Evolutionary conservation across 208 protist species (phyloP), one percentile per base, ranked within the genome.

Genomic region (Endotrypanum monterogeii): DNA sequence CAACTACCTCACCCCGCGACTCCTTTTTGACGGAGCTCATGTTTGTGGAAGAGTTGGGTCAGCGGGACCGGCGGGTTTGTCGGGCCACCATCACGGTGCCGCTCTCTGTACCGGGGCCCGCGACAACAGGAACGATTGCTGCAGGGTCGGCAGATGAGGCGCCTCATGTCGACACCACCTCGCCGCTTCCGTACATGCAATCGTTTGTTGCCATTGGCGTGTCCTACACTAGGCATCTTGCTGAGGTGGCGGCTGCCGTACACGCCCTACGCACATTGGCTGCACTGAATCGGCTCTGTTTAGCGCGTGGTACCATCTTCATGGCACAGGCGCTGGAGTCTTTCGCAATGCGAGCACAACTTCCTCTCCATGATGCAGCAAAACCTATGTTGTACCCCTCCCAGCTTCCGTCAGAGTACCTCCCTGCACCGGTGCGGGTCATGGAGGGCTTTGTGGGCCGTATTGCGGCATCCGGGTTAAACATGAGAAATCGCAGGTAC

Each of bases 181-280:
- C 68, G 6, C 69, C 65, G 44, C 69, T 80, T 20, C 55, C 70
- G 11, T 80, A 72, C 70, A 74, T 54, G 23, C 51, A 70, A 54
- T 79, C 71, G 8, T 92, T 97, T 85, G 86, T 95, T 41, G 91
- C 91, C 12, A 88, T 97, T 30, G 93, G 93, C 41, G 85, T 95
- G 51, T 82, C 81, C 6, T 79, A 80, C 46, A 86, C 83, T n/a
- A 46, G 52, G 25, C 67, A 76, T 14, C 80, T 84, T 35, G 89
- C 91, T 11, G 80, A 94, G 76, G 70, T 80, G 18, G 83, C 89
- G 7, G 91, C 93, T 28, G 83, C 90, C 2, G 89, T 92, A 82
- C 91, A 97, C 74, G 93, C 91, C 28, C 68, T 95, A 46, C 73
- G 73, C 39, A 80, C 83, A 7, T 77, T 97, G 35, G 58, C 74